Base-by-base conservation (phyloP, 352 stramenopile genomes). In the Thraustochytrium sp. region DNA sequence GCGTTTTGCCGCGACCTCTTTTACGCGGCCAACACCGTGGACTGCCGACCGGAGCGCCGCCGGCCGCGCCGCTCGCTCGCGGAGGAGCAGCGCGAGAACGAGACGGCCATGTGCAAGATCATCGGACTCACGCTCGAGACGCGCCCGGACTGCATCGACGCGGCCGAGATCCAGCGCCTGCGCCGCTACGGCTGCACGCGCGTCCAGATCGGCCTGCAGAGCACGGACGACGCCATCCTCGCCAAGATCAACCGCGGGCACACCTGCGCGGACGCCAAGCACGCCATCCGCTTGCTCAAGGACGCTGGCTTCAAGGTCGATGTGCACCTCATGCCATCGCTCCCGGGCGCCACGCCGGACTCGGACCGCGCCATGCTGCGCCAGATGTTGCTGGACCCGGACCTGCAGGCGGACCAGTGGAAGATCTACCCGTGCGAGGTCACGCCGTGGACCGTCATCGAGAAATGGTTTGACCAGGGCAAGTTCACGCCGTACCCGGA, bases 71-170 rank as follows among this genome's bases (percentile, higher is more conserved):
- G 86, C 29, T 92, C 88, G 64, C 84, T 97, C 16, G 90, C 94
- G 0, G 89, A 96, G 11, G 93, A 97, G 82, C 94, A 96, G 78
- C 87, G 89, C n/a, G 89, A 93, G 63, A 97, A 97, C 53, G 86
- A 89, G 68, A 40, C 83, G 31, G 74, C 85, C 26, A 18, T 44
- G 26, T 84, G 61, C 55, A 89, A 90, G 80, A 95, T 92, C 82
- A 96, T 94, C 40, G 92, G 92, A 23, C 98, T 99, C 85, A 99
- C 96, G 4, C 97, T 99, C 78, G 96, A 99, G 86, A 99, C 96
- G 36, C 88, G 96, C 37, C 96, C 96, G 0, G 96, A 97, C 87
- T 96, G 92, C 86, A 96, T 97, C 83, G 95, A 87, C 0, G 85
- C 91, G 0, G 92, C 94, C 18, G 92, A 96, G 78, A 80, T 96